Conservation (phyloP, 176 grass and related monocot species). For the Phoenix dactylifera region DNA sequence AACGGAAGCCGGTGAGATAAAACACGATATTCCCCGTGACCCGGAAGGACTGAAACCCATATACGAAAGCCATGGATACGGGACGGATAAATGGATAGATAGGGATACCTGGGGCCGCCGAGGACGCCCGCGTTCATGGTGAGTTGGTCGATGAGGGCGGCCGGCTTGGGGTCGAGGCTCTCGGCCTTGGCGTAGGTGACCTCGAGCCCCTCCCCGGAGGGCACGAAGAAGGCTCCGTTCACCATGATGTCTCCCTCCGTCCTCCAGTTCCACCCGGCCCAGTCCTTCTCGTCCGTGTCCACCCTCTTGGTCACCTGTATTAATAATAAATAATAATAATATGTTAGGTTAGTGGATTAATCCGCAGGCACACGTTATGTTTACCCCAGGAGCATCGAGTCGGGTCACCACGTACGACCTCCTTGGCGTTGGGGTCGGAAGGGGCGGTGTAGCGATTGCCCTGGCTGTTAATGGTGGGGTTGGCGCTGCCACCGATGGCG, state of each 20-base stretch:
- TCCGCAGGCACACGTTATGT: too few species aligned
- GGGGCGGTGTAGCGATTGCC: constrained; percentile 86
- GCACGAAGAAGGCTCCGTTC: constrained; percentile 94
- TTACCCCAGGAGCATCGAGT: too few species aligned
- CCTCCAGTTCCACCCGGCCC: constrained; percentile 91
- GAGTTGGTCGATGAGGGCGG: constrained; percentile 70
- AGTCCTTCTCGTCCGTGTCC: constrained; percentile 64
- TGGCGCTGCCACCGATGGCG: constrained; percentile 81
- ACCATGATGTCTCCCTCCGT: constrained; percentile 91
- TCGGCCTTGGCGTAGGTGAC: constrained; percentile 55
- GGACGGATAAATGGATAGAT: too few species aligned
- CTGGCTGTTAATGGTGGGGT: constrained; percentile 93
- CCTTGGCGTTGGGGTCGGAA: constrained; percentile 49
- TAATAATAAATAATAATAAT: not conserved
- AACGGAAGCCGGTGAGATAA: too few species aligned
- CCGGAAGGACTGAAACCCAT: not conserved
- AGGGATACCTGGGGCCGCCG: constrained; percentile 54
- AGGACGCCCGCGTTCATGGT: constrained; percentile 76
- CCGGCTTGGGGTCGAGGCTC: constrained; percentile 57
- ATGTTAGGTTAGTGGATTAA: too few species aligned
- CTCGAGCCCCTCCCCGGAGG: constrained; percentile 70
- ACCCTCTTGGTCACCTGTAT: constrained; percentile 93
- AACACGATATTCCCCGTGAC: not conserved
- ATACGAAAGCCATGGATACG: not conserved
- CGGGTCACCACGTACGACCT: constrained; percentile 22